Evolutionary conservation across 345 rosid species (phyloP).

Genomic region (Salix suchowensis): DNA sequence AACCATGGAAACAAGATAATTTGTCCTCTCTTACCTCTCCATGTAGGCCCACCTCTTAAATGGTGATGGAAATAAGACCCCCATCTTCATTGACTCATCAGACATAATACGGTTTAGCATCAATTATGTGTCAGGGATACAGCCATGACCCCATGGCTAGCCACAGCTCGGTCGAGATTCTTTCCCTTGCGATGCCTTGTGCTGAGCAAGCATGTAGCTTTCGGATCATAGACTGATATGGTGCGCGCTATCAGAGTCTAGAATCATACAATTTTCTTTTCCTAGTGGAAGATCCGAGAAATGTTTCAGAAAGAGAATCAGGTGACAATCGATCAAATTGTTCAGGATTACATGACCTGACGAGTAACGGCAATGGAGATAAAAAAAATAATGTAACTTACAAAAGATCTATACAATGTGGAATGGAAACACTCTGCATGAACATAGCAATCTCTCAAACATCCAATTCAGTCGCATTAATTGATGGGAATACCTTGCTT

Average conservation of each 20-base stretch:
- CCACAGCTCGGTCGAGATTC: not conserved
- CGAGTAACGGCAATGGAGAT: not conserved
- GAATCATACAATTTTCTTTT: not conserved
- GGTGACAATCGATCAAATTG: not conserved
- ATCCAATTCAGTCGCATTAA: slow-evolving; percentile 2
- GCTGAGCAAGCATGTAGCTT: not conserved
- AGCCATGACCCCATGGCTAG: not conserved
- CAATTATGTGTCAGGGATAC: not conserved
- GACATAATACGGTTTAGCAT: not conserved
- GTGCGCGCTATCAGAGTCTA: not conserved
- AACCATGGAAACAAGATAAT: not conserved
- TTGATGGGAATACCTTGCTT: slow-evolving; percentile 39
- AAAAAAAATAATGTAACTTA: not conserved
- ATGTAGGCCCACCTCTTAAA: not conserved
- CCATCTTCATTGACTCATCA: not conserved
- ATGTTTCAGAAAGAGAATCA: not conserved
- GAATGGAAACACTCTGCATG: not conserved
- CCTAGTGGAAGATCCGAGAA: not conserved
- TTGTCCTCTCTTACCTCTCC: not conserved
- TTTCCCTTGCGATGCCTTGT: not conserved
- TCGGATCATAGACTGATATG: not conserved
- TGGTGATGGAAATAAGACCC: not conserved
- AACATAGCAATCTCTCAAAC: slow-evolving; percentile 12
- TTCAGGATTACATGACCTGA: not conserved
- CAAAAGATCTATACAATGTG: not conserved